Conservation (phyloP, 1,284 basidiomycete species). For the Leucoagaricus sp. region DNA sequence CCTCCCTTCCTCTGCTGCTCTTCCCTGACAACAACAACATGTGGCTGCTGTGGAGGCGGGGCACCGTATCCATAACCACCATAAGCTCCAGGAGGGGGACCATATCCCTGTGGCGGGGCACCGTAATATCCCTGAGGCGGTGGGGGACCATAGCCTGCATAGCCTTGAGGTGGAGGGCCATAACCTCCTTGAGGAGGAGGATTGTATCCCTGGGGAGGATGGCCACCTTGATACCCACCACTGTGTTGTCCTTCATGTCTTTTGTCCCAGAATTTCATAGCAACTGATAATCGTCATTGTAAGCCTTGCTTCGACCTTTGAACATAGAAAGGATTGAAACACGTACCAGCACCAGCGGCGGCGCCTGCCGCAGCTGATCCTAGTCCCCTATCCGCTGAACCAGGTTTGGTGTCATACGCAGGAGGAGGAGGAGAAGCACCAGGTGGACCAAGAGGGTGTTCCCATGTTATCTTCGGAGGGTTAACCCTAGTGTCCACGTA, state of each 20-base stretch:
- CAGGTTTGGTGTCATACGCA: conserved; percentile 27
- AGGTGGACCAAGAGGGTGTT: conserved; percentile 55
- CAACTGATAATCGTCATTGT: too few relatives aligned
- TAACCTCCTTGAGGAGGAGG: neutral
- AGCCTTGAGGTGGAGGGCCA: neutral
- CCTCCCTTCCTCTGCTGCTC: conserved; percentile 10
- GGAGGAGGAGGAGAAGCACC: conserved; percentile 41
- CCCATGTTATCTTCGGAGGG: conserved; percentile 68
- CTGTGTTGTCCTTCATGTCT: neutral
- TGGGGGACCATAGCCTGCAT: neutral
- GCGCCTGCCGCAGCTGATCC: neutral
- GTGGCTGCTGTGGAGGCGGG: neutral
- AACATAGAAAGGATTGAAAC: neutral
- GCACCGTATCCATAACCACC: neutral
- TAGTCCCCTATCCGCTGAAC: conserved; percentile 15
- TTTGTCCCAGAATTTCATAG: neutral
- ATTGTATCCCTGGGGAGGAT: neutral
- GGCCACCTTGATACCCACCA: neutral
- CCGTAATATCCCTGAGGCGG: conserved; percentile 1
- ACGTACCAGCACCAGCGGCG: conserved; percentile 1
- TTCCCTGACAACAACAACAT: neutral
- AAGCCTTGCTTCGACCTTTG: too few relatives aligned
- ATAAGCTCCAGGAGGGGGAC: neutral
- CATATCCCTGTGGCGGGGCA: conserved; percentile 2
- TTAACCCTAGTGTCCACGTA: conserved; percentile 64